Evolutionary conservation across 108 stramenopile genomes (phyloP).

Genomic region (Tribonema minus): DNA sequence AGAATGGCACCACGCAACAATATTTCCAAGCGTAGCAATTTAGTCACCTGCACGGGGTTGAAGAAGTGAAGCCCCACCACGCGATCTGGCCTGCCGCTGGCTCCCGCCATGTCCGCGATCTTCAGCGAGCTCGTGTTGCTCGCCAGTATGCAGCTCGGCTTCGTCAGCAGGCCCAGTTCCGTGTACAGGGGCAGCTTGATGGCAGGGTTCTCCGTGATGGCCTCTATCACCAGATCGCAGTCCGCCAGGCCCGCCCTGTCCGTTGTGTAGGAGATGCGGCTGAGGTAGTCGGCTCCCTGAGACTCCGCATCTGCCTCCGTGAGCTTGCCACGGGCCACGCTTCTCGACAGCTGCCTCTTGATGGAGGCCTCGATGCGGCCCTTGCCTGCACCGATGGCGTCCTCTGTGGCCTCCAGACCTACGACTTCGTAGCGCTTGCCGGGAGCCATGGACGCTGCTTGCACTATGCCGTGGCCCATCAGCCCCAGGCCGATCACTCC

Average conservation of each 20-base stretch:
- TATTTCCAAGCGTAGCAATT: too few species aligned
- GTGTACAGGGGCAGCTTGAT: constrained; percentile 15
- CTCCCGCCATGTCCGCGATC: constrained; percentile 23
- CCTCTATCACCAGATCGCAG: constrained; percentile 32
- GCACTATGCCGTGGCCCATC: constrained; percentile 96
- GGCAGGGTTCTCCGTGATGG: constrained; percentile 21
- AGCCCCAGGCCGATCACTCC: constrained; percentile 95
- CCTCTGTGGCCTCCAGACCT: constrained; percentile 46
- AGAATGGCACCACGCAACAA: too few species aligned
- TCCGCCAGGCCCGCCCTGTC: constrained; percentile 6
- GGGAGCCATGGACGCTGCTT: constrained; percentile 63
- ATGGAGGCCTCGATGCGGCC: constrained; percentile 50
- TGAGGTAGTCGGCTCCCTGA: neutral
- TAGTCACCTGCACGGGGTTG: constrained; percentile 97
- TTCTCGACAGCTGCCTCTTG: constrained; percentile 34
- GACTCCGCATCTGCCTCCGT: constrained; percentile 18
- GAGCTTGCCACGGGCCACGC: constrained; percentile 75
- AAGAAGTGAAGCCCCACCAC: constrained; percentile 95
- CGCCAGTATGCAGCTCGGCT: constrained; percentile 18
- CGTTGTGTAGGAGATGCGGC: constrained; percentile 6
- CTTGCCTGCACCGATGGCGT: constrained; percentile 37
- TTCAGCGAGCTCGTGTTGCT: constrained; percentile 24
- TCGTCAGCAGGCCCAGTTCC: constrained; percentile 10
- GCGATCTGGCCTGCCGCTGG: constrained; percentile 19
- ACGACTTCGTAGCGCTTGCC: constrained; percentile 65